Percentiles rank a stretch among this genome's conserved stretches.
These are phyloP conservation scores for Cicer cuneatum DNA, from an alignment of 306 rosid species.

Conservation along the genomic window DNA sequence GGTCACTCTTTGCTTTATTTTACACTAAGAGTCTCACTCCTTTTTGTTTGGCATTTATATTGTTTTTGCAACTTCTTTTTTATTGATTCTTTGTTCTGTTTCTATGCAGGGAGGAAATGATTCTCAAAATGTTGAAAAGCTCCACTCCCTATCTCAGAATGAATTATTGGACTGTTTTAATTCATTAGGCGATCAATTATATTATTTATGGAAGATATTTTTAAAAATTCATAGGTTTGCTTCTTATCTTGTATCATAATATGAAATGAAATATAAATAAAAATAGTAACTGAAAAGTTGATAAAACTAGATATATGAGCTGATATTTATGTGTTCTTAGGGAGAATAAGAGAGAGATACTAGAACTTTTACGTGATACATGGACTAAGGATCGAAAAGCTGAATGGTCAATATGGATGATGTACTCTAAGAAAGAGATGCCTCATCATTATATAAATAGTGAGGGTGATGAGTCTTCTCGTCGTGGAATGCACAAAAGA, in stretches of 20 bases:
- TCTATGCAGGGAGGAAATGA: conserved; percentile 57
- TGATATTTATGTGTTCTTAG: conserved; percentile 54
- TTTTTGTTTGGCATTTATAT: conserved; percentile 20
- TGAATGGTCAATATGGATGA: conserved; percentile 99
- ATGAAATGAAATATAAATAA: too few relatives aligned
- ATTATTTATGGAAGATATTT: conserved; percentile 82
- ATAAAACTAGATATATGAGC: neutral
- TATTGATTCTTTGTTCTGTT: conserved; percentile 35
- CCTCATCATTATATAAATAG: conserved; percentile 80
- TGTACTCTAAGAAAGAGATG: conserved; percentile 91
- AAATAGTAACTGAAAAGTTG: too few relatives aligned
- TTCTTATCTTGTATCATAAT: conserved; percentile 40
- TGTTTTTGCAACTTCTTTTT: conserved; percentile 24
- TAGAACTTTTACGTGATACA: conserved; percentile 64
- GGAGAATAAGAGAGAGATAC: conserved; percentile 70
- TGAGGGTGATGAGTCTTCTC: conserved; percentile 61
- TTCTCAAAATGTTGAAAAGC: conserved; percentile 51
- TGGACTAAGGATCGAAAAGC: conserved; percentile 86
- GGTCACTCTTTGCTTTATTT: conserved; percentile 64
- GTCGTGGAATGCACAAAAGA: conserved; percentile 63
- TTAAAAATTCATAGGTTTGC: conserved; percentile 76
- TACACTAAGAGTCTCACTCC: conserved; percentile 36
- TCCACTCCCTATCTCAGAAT: conserved; percentile 54
- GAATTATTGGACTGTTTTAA: conserved; percentile 56
- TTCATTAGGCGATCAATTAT: conserved; percentile 74